Percentiles rank a stretch among this genome's conserved stretches.
phyloP scores from a whole-genome alignment of 2,329 filamentous ascomycete genomes.

The Talaromyces sp. region DNA sequence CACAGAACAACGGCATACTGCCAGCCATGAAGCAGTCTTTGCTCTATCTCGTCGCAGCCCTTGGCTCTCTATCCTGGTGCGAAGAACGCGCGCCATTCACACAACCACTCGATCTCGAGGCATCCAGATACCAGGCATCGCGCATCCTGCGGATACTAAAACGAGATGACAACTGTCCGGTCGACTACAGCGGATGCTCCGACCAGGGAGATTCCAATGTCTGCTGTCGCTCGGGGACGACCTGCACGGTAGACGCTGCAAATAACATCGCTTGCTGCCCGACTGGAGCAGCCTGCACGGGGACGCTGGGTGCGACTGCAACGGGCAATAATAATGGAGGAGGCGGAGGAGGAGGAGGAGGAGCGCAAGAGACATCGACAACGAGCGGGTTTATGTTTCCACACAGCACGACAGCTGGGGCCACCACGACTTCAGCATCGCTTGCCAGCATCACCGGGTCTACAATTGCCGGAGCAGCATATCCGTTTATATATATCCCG shows the following conservation, averaged over 20 bases:
- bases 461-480: conserved; percentile 47
- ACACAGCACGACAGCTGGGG: conserved; percentile 20
- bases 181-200: conserved; percentile 49
- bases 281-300: conserved; percentile 54
- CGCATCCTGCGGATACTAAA: conserved; percentile 27
- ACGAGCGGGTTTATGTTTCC: conserved; percentile 33
- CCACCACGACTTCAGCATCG: conserved; percentile 28
- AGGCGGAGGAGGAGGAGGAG: background rate
- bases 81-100: conserved; percentile 27
- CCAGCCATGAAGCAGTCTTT: conserved; percentile 30
- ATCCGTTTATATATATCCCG: conserved; percentile 50
- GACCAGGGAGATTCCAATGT: conserved; percentile 49
- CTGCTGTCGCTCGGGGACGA: conserved; percentile 52
- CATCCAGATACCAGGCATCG: background rate
- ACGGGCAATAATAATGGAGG: background rate
- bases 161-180: conserved; percentile 43
- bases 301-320: conserved; percentile 41
- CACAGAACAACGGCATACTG: background rate
- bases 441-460: conserved; percentile 43
- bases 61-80: conserved; percentile 26
- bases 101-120: conserved; percentile 16
- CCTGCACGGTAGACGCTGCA: conserved; percentile 53
- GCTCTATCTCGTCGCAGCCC: conserved; percentile 28
- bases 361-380: conserved; percentile 15
- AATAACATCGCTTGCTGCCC: conserved; percentile 61